Percentiles rank a stretch among this genome's conserved stretches.
These are phyloP conservation scores for Stephania yunnanensis DNA, from an alignment of 164 flowering plant genomes.

Conservation along the genomic window DNA sequence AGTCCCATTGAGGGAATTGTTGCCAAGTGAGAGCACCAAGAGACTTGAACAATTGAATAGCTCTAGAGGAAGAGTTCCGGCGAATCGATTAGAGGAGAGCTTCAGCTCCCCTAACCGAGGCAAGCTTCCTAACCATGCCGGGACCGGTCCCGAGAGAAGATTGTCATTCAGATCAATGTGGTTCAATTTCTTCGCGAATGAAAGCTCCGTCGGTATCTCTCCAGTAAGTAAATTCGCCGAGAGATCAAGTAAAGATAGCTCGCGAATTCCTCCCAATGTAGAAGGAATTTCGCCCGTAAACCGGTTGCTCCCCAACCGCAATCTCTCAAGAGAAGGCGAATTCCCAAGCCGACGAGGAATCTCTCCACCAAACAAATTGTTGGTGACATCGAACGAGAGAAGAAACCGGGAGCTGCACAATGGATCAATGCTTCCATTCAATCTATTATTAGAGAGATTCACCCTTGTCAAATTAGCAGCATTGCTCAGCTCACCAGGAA, in stretches of 20 bases:
- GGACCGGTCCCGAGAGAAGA: slow-evolving; percentile 58
- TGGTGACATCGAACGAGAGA: slow-evolving; percentile 85
- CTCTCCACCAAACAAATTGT: slow-evolving; percentile 53
- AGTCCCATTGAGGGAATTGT: slow-evolving; percentile 62
- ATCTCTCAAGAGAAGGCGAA: slow-evolving; percentile 62
- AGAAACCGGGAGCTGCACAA: slow-evolving; percentile 51
- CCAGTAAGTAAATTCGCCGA: slow-evolving; percentile 73
- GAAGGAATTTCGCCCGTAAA: slow-evolving; percentile 63
- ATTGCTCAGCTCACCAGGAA: slow-evolving; percentile 48
- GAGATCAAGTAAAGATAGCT: slow-evolving; percentile 65
- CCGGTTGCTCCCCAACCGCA: slow-evolving; percentile 64
- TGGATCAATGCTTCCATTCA: slow-evolving; percentile 71
- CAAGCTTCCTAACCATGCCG: slow-evolving; percentile 74
- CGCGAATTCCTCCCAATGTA: slow-evolving; percentile 47
- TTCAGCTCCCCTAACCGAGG: slow-evolving; percentile 76
- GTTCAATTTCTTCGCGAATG: slow-evolving; percentile 61
- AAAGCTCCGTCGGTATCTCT: slow-evolving; percentile 58
- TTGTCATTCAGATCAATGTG: slow-evolving; percentile 80
- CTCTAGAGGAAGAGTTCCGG: slow-evolving; percentile 59
- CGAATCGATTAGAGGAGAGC: slow-evolving; percentile 58
- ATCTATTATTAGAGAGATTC: slow-evolving; percentile 70
- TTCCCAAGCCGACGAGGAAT: slow-evolving; percentile 68
- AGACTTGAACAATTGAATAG: slow-evolving; percentile 67
- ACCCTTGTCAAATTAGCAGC: slow-evolving; percentile 66
- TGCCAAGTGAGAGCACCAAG: slow-evolving; percentile 58